Evolutionary conservation across 2,329 filamentous ascomycete genomes (phyloP).

Genomic region (Cladosporium phlei): DNA sequence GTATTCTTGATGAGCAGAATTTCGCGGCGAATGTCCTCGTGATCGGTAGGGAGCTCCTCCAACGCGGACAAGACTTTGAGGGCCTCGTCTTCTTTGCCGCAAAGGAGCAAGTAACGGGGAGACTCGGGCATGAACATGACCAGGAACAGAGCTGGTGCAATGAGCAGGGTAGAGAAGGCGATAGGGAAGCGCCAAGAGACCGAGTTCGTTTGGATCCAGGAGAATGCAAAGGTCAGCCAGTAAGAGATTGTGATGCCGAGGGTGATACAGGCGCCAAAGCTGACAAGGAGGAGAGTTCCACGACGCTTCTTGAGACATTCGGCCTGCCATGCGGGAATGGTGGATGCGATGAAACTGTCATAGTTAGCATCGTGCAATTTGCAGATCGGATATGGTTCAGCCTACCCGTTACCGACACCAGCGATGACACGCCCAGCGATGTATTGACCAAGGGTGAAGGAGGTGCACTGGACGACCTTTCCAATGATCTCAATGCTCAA

Average conservation of each 20-base stretch:
- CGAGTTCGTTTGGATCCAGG: neutral
- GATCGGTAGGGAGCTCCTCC: constrained; percentile 6
- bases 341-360: constrained; percentile 42
- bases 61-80: constrained; percentile 10
- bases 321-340: constrained; percentile 47
- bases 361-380: neutral
- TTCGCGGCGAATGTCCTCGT: constrained; percentile 12
- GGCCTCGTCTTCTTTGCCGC: constrained; percentile 12
- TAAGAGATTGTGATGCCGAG: constrained; percentile 45
- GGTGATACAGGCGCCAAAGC: constrained; percentile 45
- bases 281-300: constrained; percentile 44
- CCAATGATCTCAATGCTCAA: constrained; percentile 43
- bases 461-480: constrained; percentile 42
- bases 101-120: constrained; percentile 13
- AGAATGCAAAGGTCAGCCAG: constrained; percentile 42
- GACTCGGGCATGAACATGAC: constrained; percentile 15
- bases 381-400: constrained; percentile 22
- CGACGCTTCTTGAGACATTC: constrained; percentile 47
- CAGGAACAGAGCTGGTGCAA: constrained; percentile 8
- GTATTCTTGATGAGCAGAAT: constrained; percentile 12
- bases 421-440: constrained; percentile 48
- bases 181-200: constrained; percentile 14
- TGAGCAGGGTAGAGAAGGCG: constrained; percentile 10
- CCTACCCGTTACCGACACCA: constrained; percentile 44
- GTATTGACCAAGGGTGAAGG: constrained; percentile 40